Evolutionary conservation across 202 grass and related monocot genomes (phyloP).

Genomic region (Brachypodium distachyon): DNA sequence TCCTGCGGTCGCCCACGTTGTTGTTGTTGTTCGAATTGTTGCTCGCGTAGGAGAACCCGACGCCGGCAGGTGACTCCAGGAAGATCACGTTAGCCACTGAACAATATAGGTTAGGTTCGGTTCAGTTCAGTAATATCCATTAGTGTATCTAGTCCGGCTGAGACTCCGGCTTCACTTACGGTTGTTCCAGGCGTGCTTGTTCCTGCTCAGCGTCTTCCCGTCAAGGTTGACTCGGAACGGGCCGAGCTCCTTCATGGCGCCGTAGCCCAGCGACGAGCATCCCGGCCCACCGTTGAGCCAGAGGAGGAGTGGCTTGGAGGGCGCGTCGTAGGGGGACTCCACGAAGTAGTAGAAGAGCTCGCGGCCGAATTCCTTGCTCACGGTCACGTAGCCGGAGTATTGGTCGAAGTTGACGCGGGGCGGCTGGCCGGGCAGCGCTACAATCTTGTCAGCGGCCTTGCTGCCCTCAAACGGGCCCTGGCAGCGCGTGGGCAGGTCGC

Average conservation of each 20-base stretch:
- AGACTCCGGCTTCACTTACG: neutral
- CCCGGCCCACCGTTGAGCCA: constrained; percentile 78
- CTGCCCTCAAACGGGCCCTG: neutral
- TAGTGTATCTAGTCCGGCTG: neutral
- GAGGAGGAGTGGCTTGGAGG: constrained; percentile 42
- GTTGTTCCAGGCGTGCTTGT: constrained; percentile 55
- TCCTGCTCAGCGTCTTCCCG: constrained; percentile 33
- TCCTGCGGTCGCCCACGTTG: constrained; percentile 32
- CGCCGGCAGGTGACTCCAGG: constrained; percentile 52
- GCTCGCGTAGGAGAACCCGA: constrained; percentile 53
- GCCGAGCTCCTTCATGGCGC: constrained; percentile 51
- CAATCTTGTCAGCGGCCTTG: constrained; percentile 37
- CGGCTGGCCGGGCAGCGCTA: constrained; percentile 47
- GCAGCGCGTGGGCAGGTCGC: neutral
- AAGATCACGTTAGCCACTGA: constrained; percentile 70
- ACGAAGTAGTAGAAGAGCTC: constrained; percentile 70
- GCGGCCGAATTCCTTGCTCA: constrained; percentile 24
- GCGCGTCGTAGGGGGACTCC: constrained; percentile 24
- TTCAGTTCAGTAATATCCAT: neutral
- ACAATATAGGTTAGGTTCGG: neutral
- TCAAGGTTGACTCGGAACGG: constrained; percentile 48
- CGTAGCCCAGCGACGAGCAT: constrained; percentile 57
- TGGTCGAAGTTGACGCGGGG: constrained; percentile 35
- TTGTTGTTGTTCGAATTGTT: constrained; percentile 32
- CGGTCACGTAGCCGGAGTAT: constrained; percentile 51